Evolutionary conservation across 768 basidiomycete species (phyloP).

Genomic region (Tylopilus balloui): DNA sequence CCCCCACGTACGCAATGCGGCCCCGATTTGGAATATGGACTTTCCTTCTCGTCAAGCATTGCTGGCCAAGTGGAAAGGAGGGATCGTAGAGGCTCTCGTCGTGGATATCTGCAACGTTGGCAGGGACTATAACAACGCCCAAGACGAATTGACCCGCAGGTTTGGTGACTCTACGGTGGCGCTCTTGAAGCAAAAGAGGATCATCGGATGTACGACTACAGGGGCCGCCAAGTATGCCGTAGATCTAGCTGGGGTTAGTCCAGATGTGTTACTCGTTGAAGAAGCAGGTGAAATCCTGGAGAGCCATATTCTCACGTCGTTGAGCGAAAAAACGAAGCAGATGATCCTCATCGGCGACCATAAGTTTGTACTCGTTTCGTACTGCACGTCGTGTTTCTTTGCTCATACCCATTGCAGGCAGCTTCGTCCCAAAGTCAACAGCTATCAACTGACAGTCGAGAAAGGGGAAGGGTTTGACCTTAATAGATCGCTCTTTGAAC

Average conservation of each 20-base stretch:
- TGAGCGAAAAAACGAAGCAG: slow-evolving; percentile 46
- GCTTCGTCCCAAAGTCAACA: slow-evolving; percentile 69
- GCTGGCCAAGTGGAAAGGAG: slow-evolving; percentile 35
- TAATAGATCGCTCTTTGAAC: slow-evolving; percentile 66
- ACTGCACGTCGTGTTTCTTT: not conserved
- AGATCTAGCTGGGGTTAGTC: slow-evolving; percentile 42
- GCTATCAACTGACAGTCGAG: slow-evolving; percentile 60
- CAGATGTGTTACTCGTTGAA: slow-evolving; percentile 59
- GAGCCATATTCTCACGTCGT: slow-evolving; percentile 59
- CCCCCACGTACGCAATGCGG: slow-evolving; percentile 22
- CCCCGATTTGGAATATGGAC: slow-evolving; percentile 38
- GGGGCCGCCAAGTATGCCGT: slow-evolving; percentile 59
- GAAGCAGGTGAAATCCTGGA: slow-evolving; percentile 74
- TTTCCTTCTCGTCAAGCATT: slow-evolving; percentile 23
- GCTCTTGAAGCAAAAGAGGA: slow-evolving; percentile 44
- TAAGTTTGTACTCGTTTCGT: slow-evolving; percentile 39
- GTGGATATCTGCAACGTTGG: slow-evolving; percentile 31
- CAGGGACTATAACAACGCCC: slow-evolving; percentile 40
- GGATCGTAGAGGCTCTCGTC: slow-evolving; percentile 34
- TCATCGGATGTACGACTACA: slow-evolving; percentile 70
- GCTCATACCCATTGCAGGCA: slow-evolving; percentile 40
- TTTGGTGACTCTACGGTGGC: slow-evolving; percentile 34
- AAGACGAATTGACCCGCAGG: slow-evolving; percentile 34
- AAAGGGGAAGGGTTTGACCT: slow-evolving; percentile 67
- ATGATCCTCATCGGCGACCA: slow-evolving; percentile 72